Evolutionary conservation across 2,329 filamentous ascomycete species (phyloP).

Genomic region (Colletotrichum spaethianum): DNA sequence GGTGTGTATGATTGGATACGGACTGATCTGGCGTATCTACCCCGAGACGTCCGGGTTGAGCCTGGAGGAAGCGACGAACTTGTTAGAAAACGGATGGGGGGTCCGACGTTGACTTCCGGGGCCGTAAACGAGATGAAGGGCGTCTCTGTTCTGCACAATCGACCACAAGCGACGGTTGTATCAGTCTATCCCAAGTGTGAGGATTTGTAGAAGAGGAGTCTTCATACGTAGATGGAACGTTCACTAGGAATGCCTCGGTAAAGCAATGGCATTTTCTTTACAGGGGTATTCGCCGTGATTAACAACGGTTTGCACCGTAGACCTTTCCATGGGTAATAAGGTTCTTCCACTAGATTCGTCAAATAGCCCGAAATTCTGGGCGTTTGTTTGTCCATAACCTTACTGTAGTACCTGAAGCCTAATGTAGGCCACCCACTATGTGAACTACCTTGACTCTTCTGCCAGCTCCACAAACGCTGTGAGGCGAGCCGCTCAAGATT

Average conservation of each 20-base stretch:
- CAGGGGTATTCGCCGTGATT: not conserved
- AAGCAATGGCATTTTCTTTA: not conserved
- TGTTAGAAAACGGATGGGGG: conserved; percentile 83
- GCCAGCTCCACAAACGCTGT: not conserved
- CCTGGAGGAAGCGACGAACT: conserved; percentile 82
- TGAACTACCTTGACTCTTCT: not conserved
- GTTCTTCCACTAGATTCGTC: not conserved
- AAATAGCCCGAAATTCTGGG: not conserved
- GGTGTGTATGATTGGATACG: conserved; percentile 79
- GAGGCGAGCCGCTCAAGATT: not conserved
- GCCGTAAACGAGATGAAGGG: not conserved
- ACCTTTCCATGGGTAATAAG: not conserved
- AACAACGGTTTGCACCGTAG: not conserved
- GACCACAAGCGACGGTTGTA: not conserved
- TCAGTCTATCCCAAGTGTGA: not conserved
- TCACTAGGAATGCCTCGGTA: not conserved
- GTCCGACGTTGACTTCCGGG: conserved; percentile 56
- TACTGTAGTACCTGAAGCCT: not conserved
- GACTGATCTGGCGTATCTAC: conserved; percentile 80
- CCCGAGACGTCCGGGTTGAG: conserved; percentile 88
- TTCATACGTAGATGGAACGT: not conserved
- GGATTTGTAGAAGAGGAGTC: not conserved
- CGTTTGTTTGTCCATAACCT: not conserved
- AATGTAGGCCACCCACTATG: too few species aligned
- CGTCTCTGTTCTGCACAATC: not conserved